A percentile compares a stretch with the other conserved stretches of the same genome.
These are phyloP conservation scores for Phaeodactylum tricornutum DNA, from an alignment of 108 stramenopile genomes.

Conservation along the genomic window DNA sequence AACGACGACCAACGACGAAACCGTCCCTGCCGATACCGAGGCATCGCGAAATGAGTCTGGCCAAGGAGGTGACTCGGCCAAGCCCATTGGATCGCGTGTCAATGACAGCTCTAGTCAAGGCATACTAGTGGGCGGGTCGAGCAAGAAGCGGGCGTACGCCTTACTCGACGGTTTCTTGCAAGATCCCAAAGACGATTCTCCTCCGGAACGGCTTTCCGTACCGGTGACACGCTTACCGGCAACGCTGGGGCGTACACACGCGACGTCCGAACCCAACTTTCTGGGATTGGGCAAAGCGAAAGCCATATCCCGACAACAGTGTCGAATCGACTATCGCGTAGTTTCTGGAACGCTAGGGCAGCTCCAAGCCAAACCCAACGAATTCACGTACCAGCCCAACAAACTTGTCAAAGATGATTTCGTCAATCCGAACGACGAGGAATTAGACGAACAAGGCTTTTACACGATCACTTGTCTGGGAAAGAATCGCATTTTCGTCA, in stretches of 20 bases:
- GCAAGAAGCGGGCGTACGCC: constrained; percentile 3
- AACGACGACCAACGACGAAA: too few species aligned
- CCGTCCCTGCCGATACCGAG: too few species aligned
- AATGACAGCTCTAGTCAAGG: too few species aligned
- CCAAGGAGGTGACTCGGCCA: too few species aligned
- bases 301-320: constrained; percentile 25
- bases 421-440: not conserved
- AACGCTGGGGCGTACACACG: constrained; percentile 44
- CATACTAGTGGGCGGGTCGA: constrained; percentile 10
- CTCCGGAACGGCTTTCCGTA: constrained; percentile 22
- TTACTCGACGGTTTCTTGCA: constrained; percentile 19
- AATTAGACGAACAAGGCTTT: constrained; percentile 26
- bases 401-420: not conserved
- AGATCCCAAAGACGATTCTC: constrained; percentile 8
- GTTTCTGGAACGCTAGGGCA: constrained; percentile 14
- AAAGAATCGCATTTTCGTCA: constrained; percentile 43
- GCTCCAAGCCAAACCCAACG: constrained; percentile 2
- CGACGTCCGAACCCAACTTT: constrained; percentile 22
- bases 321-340: constrained; percentile 31
- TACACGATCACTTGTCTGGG: constrained; percentile 57
- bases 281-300: constrained; percentile 35
- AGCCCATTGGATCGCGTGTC: too few species aligned
- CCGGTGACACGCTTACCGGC: constrained; percentile 53
- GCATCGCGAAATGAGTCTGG: too few species aligned
- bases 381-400: not conserved